A percentile compares a stretch with the other conserved stretches of the same genome.
These are phyloP conservation scores for Diaporthe longicolla DNA, from an alignment of 2,329 filamentous ascomycete genomes.

Conservation along the genomic window DNA sequence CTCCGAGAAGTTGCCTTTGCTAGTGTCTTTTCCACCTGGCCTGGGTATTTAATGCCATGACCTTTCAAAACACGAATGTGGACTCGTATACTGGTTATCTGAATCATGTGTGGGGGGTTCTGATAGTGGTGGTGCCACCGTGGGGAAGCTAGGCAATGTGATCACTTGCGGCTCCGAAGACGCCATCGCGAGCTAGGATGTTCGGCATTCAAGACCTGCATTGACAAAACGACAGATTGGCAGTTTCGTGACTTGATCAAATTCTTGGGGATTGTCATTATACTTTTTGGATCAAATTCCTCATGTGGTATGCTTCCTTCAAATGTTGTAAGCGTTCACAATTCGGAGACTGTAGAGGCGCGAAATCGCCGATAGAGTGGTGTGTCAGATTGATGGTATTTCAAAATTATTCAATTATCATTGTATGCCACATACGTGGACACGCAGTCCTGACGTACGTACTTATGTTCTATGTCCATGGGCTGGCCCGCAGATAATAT, in stretches of 20 bases:
- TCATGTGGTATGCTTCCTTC: no score
- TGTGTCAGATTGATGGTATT: background rate
- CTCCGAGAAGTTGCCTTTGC: background rate
- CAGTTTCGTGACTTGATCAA: no score
- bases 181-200: slow-evolving; percentile 7
- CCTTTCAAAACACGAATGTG: slow-evolving; percentile 3
- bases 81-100: background rate
- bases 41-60: background rate
- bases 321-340: no score
- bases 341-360: background rate
- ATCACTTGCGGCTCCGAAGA: slow-evolving; percentile 5
- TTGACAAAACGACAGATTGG: no score
- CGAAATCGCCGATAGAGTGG: background rate
- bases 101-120: background rate
- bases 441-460: background rate
- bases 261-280: no score
- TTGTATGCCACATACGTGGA: background rate
- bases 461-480: background rate
- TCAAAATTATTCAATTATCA: background rate
- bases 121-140: background rate
- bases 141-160: slow-evolving; percentile 20
- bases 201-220: background rate
- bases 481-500: background rate
- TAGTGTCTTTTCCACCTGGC: no score
- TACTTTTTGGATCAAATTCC: no score